Conservation (phyloP, 495 filamentous ascomycete genomes). For the Aspergillus panamensis region DNA sequence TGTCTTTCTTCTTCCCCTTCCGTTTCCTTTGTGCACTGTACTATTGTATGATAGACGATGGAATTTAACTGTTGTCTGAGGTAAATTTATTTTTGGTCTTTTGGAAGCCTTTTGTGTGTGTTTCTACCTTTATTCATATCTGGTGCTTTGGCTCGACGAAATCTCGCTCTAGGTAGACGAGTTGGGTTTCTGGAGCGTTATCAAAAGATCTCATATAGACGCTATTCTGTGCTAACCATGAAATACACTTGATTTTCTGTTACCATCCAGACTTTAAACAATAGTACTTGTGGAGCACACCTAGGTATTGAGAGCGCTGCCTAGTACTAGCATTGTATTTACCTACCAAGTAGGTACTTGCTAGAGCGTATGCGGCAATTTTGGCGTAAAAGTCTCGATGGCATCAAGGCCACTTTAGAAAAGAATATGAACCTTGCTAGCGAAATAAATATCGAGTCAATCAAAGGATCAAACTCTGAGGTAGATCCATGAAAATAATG, state of each 20-base stretch:
- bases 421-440: too few relatives aligned
- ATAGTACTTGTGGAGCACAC: too few relatives aligned
- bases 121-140: background rate
- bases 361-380: too few relatives aligned
- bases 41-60: conserved; percentile 56
- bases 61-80: conserved; percentile 51
- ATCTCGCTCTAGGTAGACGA: background rate
- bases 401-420: too few relatives aligned
- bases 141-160: background rate
- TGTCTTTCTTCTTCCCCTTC: conserved; percentile 30
- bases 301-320: too few relatives aligned
- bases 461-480: background rate
- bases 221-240: background rate
- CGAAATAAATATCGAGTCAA: too few relatives aligned
- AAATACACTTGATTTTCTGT: background rate
- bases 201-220: conserved; percentile 8
- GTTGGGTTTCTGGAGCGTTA: background rate
- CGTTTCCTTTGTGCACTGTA: conserved; percentile 39
- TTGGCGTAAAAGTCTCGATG: too few relatives aligned
- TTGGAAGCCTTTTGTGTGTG: conserved; percentile 7
- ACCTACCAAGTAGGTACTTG: too few relatives aligned
- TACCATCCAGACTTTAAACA: background rate
- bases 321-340: too few relatives aligned
- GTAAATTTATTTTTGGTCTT: conserved; percentile 28
- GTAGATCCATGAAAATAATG: background rate